phyloP scores from a whole-genome alignment of 164 flowering plant genomes.

The Paratinospora sagittata region DNA sequence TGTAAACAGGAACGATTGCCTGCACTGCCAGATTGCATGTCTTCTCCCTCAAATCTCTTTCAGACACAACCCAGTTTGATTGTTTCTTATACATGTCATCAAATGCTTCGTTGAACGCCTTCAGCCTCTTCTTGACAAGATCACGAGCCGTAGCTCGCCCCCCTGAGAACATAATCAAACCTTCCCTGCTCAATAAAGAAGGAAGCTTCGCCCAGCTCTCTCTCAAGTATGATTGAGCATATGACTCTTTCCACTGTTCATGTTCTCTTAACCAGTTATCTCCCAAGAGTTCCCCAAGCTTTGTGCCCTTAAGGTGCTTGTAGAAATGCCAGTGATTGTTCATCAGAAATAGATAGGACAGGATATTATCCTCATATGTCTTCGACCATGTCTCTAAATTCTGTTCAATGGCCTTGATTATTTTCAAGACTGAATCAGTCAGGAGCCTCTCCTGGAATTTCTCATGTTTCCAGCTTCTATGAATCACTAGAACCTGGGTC shows the following conservation, averaged over 20 bases:
- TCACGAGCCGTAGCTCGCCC: slow-evolving; percentile 90
- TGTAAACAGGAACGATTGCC: slow-evolving; percentile 67
- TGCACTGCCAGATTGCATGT: slow-evolving; percentile 61
- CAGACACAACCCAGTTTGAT: slow-evolving; percentile 64
- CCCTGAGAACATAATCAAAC: slow-evolving; percentile 70
- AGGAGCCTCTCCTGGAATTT: slow-evolving; percentile 65
- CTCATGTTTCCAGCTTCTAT: slow-evolving; percentile 73
- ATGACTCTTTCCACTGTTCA: slow-evolving; percentile 69
- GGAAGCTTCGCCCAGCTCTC: slow-evolving; percentile 91
- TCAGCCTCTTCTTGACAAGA: slow-evolving; percentile 74
- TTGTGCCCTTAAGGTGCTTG: slow-evolving; percentile 66
- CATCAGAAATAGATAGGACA: slow-evolving; percentile 67
- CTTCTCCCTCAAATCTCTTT: slow-evolving; percentile 68
- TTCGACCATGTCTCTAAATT: slow-evolving; percentile 79
- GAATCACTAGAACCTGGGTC: slow-evolving; percentile 67
- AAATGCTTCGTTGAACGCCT: slow-evolving; percentile 68
- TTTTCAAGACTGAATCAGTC: slow-evolving; percentile 40
- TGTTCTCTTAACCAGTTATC: slow-evolving; percentile 64
- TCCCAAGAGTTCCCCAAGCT: slow-evolving; percentile 68
- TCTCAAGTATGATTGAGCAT: slow-evolving; percentile 46
- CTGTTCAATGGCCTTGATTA: slow-evolving; percentile 61
- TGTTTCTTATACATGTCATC: slow-evolving; percentile 74
- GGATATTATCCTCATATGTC: slow-evolving; percentile 46
- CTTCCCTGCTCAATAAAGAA: slow-evolving; percentile 66
- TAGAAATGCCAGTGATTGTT: slow-evolving; percentile 78